Base-by-base conservation (phyloP, 805 yeast species). In the Scheffersomyces amazonensis region DNA sequence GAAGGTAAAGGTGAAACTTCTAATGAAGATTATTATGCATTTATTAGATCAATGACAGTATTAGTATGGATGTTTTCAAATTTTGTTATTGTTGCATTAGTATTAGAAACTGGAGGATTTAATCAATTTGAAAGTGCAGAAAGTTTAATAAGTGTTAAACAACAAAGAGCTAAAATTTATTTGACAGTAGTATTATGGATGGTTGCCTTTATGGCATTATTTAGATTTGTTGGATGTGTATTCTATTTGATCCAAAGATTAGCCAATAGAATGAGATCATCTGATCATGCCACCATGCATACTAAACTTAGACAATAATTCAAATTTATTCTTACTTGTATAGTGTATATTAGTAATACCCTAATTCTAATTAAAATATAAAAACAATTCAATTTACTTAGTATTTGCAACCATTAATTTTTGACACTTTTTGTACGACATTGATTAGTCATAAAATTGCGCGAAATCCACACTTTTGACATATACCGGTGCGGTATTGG, bases 141-240 rank as follows among this genome's bases (percentile, higher is more conserved):
- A 3, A 36, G 41, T 24, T 40, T 49, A 13, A 57, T 57, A 19
- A 57, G 64, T 5, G 42, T 54, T 25, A 60, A 54, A 8, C 46
- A 56, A 3, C 64, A 62, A 31, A 58, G 73, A 36, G 60, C 70
- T 11, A 58, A 66, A 23, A 62, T 75, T 3, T 71, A 64, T 46
- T 68, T 70, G 52, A 71, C 78, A 12, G 78, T 79, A 17, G 62
- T 80, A 41, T 68, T 80, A 41, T 78, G 84, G 83, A 56, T 76
- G 29, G 83, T 78, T 30, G 83, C 84, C 2, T 72, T 78, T 32
- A 63, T 80, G 66, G 82, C 85, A 1, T 55, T 73, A 8, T 71
- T 80, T 60, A 55, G 84, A 31, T 69, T 80, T 42, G 43, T 75
- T 34, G 86, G 86, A 7, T 73, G 81, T 48, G 42, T 66, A 9